Evolutionary conservation across 2,329 filamentous ascomycete species (phyloP).

Genomic region (Aspergillus tubingensis): DNA sequence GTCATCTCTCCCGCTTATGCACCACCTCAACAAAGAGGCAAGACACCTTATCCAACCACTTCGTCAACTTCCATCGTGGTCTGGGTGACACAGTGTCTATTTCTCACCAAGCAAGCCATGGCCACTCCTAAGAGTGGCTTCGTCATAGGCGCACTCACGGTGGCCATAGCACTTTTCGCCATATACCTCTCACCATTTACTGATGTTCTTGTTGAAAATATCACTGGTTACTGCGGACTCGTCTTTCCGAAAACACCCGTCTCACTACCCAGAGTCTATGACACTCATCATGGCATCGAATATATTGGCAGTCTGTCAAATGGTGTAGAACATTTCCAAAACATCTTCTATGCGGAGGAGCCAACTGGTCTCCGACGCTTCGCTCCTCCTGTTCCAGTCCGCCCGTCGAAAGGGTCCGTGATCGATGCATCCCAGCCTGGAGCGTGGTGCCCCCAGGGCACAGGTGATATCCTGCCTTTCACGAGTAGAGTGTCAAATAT

Average conservation of each 20-base stretch:
- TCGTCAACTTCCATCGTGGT: too few relatives aligned
- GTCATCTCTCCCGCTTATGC: too few relatives aligned
- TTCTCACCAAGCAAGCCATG: background rate
- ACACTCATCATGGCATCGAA: slow-evolving; percentile 10
- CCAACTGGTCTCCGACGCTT: slow-evolving; percentile 19
- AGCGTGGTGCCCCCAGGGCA: slow-evolving; percentile 23
- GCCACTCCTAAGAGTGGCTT: background rate
- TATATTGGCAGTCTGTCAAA: slow-evolving; percentile 13
- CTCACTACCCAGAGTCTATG: slow-evolving; percentile 2
- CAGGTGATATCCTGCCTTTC: slow-evolving; percentile 22
- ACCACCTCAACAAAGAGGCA: too few relatives aligned
- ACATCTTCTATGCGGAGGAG: slow-evolving; percentile 22
- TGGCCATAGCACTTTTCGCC: background rate
- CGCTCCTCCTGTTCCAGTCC: slow-evolving; percentile 16
- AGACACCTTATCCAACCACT: too few relatives aligned
- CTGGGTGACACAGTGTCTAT: background rate
- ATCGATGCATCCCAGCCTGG: slow-evolving; percentile 20
- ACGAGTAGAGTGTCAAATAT: slow-evolving; percentile 20
- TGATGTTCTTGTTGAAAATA: background rate
- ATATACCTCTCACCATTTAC: background rate
- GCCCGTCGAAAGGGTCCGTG: slow-evolving; percentile 12
- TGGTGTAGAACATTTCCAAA: slow-evolving; percentile 20
- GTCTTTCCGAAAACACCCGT: background rate
- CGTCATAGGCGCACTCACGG: background rate
- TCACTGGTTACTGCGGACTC: background rate